These are phyloP conservation scores for Yamadazyma kitorensis DNA, from an alignment of 805 yeast species.

Conservation along the genomic window DNA sequence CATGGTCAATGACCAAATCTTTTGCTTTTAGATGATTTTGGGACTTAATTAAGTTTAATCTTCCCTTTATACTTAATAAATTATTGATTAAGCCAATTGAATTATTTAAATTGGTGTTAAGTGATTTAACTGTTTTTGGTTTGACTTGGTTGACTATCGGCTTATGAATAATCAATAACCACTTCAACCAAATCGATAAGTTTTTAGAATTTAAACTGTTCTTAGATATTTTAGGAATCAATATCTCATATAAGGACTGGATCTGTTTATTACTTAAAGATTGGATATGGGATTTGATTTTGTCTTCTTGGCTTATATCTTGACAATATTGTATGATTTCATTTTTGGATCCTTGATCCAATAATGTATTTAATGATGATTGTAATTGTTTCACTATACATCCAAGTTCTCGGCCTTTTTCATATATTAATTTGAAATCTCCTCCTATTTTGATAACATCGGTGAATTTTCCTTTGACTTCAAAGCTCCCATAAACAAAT, in stretches of 20 bases:
- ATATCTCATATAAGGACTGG: constrained; percentile 23
- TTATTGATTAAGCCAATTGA: constrained; percentile 61
- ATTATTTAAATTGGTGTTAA: constrained; percentile 56
- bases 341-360: neutral
- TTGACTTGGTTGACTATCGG: neutral
- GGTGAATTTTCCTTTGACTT: neutral
- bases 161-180: constrained; percentile 62
- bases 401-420: constrained; percentile 1
- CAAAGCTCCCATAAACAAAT: constrained; percentile 2
- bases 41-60: constrained; percentile 69
- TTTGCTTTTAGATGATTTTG: constrained; percentile 67
- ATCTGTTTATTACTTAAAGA: constrained; percentile 30
- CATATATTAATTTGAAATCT: constrained; percentile 1
- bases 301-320: constrained; percentile 26
- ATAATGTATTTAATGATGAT: constrained; percentile 1
- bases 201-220: constrained; percentile 26
- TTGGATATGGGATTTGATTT: constrained; percentile 34
- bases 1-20: constrained; percentile 16
- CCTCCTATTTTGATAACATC: constrained; percentile 1
- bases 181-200: constrained; percentile 69
- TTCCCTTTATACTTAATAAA: constrained; percentile 79
- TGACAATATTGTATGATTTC: constrained; percentile 8
- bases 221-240: constrained; percentile 25
- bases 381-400: neutral
- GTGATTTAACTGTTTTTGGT: constrained; percentile 28